Conservation (phyloP, 2,329 filamentous ascomycete species). For the Rasamsonia emersonii region DNA sequence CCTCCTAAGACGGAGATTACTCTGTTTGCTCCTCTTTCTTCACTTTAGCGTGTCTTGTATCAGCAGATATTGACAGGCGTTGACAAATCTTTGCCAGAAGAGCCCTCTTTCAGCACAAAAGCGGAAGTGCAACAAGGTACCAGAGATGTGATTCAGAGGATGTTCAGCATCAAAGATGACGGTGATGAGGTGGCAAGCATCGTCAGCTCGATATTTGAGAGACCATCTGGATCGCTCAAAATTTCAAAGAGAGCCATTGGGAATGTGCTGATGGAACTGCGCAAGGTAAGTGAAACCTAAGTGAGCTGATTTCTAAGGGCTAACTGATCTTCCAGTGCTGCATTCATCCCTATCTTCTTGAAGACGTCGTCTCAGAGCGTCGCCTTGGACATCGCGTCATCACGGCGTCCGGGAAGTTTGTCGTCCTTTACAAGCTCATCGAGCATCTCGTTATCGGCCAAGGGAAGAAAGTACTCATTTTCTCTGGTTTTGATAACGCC, state of each 20-base stretch:
- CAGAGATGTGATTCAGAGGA: too few species aligned
- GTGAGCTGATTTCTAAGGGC: too few species aligned
- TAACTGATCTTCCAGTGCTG: slow-evolving; percentile 30
- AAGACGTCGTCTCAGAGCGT: slow-evolving; percentile 37
- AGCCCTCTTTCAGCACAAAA: too few species aligned
- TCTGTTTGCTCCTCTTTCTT: slow-evolving; percentile 49
- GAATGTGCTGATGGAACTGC: slow-evolving; percentile 49
- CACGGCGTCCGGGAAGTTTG: slow-evolving; percentile 48
- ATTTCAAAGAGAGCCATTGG: slow-evolving; percentile 29
- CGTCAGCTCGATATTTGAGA: too few species aligned
- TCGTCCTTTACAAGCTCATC: slow-evolving; percentile 42
- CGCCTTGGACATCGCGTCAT: slow-evolving; percentile 40
- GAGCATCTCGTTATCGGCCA: slow-evolving; percentile 14
- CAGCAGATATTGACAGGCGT: slow-evolving; percentile 47
- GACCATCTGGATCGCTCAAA: too few species aligned
- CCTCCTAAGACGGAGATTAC: slow-evolving; percentile 51
- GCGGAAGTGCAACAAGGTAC: too few species aligned
- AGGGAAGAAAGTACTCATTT: slow-evolving; percentile 45
- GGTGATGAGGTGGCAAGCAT: too few species aligned
- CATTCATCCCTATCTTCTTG: slow-evolving; percentile 46
- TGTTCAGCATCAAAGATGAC: too few species aligned
- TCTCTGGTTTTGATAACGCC: slow-evolving; percentile 46
- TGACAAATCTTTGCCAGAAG: slow-evolving; percentile 43
- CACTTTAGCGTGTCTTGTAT: slow-evolving; percentile 53
- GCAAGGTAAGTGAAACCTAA: slow-evolving; percentile 30